These are phyloP conservation scores for Diphasiastrum complanatum DNA, from an alignment of 83 land plant species.

Conservation along the genomic window DNA sequence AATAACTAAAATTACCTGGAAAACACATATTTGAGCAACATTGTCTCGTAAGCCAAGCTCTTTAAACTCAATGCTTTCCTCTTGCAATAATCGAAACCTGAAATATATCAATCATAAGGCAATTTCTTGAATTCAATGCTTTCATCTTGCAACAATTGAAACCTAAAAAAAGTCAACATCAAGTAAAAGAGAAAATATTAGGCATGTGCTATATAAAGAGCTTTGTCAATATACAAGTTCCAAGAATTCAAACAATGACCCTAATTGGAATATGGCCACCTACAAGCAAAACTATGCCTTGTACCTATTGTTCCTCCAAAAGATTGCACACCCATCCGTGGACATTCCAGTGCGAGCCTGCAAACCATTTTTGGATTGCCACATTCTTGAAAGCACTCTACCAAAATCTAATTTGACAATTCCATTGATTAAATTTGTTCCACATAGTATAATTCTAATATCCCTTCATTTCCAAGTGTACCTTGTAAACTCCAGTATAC, in stretches of 20 bases:
- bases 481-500: constrained; percentile 81
- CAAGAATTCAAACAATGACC: neutral
- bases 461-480: constrained; percentile 5
- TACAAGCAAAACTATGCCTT: too few species aligned
- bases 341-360: constrained; percentile 81
- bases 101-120: neutral
- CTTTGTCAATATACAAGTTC: too few species aligned
- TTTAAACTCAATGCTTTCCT: constrained; percentile 63
- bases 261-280: neutral
- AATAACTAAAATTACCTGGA: constrained; percentile 45
- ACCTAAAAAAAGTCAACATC: too few species aligned
- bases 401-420: neutral
- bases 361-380: constrained; percentile 7
- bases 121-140: too few species aligned
- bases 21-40: constrained; percentile 84
- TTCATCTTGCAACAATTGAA: too few species aligned
- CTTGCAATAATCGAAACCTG: constrained; percentile 53
- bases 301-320: constrained; percentile 69
- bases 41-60: constrained; percentile 65
- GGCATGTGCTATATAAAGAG: too few species aligned
- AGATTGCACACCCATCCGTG: constrained; percentile 90
- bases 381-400: neutral
- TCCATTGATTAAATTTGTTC: too few species aligned
- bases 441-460: neutral
- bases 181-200: too few species aligned